Base-by-base conservation (phyloP, 805 yeast species). In the Ogataea siamensis region DNA sequence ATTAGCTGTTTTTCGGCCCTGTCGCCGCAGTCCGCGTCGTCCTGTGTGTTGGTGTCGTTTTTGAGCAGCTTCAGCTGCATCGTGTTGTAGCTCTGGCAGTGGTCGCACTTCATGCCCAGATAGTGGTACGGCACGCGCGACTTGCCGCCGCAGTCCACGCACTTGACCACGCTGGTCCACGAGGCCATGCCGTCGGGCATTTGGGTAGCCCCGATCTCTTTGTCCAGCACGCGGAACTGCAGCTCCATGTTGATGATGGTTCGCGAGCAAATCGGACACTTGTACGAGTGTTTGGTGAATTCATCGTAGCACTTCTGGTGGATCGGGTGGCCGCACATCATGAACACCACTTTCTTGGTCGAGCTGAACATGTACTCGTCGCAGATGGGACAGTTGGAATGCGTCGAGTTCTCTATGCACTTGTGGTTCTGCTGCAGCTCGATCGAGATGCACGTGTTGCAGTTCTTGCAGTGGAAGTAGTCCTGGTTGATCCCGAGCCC, bases 311-410 rank as follows among this genome's bases (percentile, higher is more conserved):
- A 89, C 18, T 60, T 54, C 58, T 87, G 87, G 63, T 89, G 98
- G 42, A 89, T 89, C 25, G 95, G 86, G 62, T 89, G 98, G 2
- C 97, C 96, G 63, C 98, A 89, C 33, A 73, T 68, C 96, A 89
- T 87, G 58, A 89, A 88, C 14, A 87, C 95, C 28, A 88, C 95
- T 8, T 87, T 81, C 55, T 70, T 73, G 5, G 83, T 78, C 4
- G 93, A 81, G 11, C 87, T 83, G 58, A 89, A 89, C 76, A 89
- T 76, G 59, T 80, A 88, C 51, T 88, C 97, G 41, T 84, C 86
- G 63, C 97, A 89, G 24, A 89, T 87, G 2, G 96, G 95, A 60
- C 97, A 89, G 57, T 88, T 80, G 32, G 95, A 83, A 58, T 84
- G 93, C 0, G 96, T 88, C 5, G 95, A 79, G 49, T 87, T 79